Conservation (phyloP, 2,329 filamentous ascomycete genomes). For the Fusarium sacchari region DNA sequence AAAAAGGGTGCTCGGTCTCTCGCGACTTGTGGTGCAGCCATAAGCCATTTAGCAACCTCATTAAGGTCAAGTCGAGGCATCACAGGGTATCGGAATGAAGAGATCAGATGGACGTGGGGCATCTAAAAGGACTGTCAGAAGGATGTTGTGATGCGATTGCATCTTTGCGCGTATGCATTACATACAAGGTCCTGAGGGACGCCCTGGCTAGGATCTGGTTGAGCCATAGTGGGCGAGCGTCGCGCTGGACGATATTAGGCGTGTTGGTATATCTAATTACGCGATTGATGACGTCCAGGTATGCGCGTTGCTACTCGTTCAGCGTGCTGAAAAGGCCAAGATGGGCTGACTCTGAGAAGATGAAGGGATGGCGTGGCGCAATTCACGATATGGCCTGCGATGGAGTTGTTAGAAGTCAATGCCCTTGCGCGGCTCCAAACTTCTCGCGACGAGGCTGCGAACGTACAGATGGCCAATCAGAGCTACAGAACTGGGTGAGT, state of each 20-base stretch:
- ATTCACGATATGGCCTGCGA: slow-evolving; percentile 25
- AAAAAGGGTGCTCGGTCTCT: slow-evolving; percentile 87
- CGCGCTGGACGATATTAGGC: slow-evolving; percentile 28
- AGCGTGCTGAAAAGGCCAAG: background rate
- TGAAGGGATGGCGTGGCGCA: slow-evolving; percentile 39
- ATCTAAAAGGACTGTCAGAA: slow-evolving; percentile 63
- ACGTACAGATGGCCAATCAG: slow-evolving; percentile 41
- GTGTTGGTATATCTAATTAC: slow-evolving; percentile 23
- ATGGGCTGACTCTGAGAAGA: slow-evolving; percentile 3
- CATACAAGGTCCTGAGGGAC: slow-evolving; percentile 56
- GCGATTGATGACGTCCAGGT: slow-evolving; percentile 28
- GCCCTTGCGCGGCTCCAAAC: slow-evolving; percentile 48
- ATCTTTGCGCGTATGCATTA: slow-evolving; percentile 2
- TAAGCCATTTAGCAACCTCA: slow-evolving; percentile 84
- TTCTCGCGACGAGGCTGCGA: slow-evolving; percentile 52
- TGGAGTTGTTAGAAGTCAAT: slow-evolving; percentile 38
- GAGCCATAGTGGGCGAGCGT: slow-evolving; percentile 50
- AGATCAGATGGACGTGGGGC: slow-evolving; percentile 90
- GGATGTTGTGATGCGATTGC: background rate
- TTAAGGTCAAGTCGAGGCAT: slow-evolving; percentile 76
- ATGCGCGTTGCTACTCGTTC: background rate
- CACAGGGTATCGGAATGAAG: slow-evolving; percentile 81
- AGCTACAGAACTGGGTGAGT: background rate
- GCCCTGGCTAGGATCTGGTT: slow-evolving; percentile 55
- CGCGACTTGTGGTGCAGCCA: slow-evolving; percentile 85